These are phyloP conservation scores for Cercospora sp. DNA, from an alignment of 2,329 filamentous ascomycete species.

Conservation along the genomic window DNA sequence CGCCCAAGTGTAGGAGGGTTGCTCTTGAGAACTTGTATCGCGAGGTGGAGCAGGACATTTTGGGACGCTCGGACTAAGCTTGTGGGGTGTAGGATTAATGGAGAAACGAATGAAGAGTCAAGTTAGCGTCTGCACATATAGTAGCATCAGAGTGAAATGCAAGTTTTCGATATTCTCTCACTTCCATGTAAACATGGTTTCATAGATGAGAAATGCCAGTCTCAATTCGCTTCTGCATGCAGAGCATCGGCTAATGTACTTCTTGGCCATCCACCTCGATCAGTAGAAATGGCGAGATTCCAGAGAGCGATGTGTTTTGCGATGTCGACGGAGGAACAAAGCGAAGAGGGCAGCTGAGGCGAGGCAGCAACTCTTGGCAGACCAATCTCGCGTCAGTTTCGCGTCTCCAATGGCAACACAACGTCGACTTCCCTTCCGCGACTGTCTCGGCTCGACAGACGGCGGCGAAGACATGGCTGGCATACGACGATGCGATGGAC, in stretches of 20 bases:
- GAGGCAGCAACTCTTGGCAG: neutral
- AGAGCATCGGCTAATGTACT: neutral
- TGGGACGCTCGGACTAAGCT: neutral
- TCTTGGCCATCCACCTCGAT: neutral
- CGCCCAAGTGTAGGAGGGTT: neutral
- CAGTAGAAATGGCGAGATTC: neutral
- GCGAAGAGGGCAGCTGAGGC: neutral
- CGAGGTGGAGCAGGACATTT: neutral
- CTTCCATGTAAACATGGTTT: neutral
- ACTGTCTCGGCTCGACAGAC: neutral
- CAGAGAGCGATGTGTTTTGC: neutral
- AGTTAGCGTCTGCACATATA: neutral
- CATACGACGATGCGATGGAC: conserved; percentile 27
- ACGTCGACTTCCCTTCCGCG: neutral
- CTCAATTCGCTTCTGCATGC: neutral
- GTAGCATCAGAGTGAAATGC: neutral
- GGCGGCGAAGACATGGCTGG: conserved; percentile 10
- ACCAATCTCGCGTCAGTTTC: neutral
- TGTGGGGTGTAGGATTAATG: neutral
- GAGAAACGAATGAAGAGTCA: neutral
- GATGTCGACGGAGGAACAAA: neutral
- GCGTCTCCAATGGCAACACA: neutral
- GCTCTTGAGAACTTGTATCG: neutral
- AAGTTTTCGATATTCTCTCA: neutral
- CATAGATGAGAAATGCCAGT: neutral